Conservation (phyloP, 83 land plant genomes). For the Picea abies region DNA sequence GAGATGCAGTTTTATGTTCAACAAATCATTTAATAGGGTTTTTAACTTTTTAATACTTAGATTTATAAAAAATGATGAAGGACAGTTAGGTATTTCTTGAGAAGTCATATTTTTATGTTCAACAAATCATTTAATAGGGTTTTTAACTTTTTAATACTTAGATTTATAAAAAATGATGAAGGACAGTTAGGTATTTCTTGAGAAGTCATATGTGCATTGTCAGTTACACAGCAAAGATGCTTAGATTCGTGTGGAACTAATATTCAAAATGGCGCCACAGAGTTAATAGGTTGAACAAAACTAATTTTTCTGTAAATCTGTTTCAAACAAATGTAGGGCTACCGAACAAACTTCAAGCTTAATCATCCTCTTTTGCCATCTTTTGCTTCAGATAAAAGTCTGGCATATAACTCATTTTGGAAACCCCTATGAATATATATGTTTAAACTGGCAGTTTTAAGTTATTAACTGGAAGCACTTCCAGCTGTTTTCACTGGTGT, state of each 20-base stretch:
- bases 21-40: neutral
- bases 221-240: neutral
- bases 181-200: neutral
- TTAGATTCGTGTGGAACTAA: neutral
- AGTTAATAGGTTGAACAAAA: neutral
- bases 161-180: neutral
- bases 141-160: neutral
- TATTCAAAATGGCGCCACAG: neutral
- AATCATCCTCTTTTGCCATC: neutral
- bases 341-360: neutral
- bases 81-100: neutral
- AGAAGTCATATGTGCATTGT: neutral
- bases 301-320: neutral
- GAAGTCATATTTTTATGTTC: neutral
- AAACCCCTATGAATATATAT: too few relatives aligned
- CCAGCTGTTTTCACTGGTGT: too few relatives aligned
- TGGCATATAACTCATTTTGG: too few relatives aligned
- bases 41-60: neutral
- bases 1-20: neutral
- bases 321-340: neutral
- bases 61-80: neutral
- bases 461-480: too few relatives aligned
- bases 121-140: neutral
- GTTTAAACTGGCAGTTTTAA: too few relatives aligned
- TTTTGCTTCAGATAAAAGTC: neutral